Conservation (phyloP, 179 eudicot genomes). For the Heliamphora pulchella region DNA sequence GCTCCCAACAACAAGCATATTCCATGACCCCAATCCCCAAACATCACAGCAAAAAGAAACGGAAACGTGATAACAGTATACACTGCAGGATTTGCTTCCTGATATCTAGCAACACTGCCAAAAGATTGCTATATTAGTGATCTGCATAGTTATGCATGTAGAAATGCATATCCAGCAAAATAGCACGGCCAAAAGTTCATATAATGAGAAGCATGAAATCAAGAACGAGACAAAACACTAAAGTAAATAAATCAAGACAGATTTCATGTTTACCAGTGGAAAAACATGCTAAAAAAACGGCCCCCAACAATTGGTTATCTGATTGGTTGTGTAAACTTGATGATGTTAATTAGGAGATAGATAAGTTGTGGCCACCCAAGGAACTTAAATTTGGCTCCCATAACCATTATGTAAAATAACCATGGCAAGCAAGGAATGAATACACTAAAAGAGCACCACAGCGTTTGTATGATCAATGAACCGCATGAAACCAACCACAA, state of each 20-base stretch:
- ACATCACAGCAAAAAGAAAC: slow-evolving; percentile 97
- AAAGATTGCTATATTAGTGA: slow-evolving; percentile 22
- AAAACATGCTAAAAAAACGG: too few species aligned
- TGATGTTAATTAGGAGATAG: too few species aligned
- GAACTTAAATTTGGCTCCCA: slow-evolving; percentile 6
- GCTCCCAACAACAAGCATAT: slow-evolving; percentile 86
- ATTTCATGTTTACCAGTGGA: background rate
- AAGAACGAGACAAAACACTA: background rate
- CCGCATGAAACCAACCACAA: background rate
- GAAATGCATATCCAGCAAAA: background rate
- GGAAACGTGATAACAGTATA: slow-evolving; percentile 87
- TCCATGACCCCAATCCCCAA: slow-evolving; percentile 99
- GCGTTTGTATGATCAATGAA: background rate
- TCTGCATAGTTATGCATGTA: slow-evolving; percentile 6
- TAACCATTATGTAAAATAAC: background rate
- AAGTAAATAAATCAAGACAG: background rate
- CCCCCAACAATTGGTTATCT: too few species aligned
- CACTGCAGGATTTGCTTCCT: slow-evolving; percentile 97
- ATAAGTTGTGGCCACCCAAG: background rate
- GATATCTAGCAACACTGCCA: slow-evolving; percentile 86
- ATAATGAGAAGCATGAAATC: background rate
- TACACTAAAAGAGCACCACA: background rate
- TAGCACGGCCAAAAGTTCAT: background rate
- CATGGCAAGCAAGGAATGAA: background rate
- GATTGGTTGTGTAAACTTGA: too few species aligned